Evolutionary conservation across 805 yeast genomes (phyloP), one percentile per base, ranked within the genome.

Genomic region (Teunomyces atbi): DNA sequence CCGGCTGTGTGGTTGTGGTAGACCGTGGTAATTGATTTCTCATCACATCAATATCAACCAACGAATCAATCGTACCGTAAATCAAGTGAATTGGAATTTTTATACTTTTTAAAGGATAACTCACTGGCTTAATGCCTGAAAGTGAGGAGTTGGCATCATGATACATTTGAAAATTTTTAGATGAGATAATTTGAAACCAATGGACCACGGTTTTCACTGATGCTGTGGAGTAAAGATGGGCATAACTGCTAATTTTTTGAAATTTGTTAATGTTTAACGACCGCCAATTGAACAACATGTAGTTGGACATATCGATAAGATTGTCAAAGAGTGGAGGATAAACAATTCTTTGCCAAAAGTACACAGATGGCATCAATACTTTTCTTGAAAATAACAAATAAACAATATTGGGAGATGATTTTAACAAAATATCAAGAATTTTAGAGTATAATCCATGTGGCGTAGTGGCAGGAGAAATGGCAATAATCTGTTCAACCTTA

Each of bases 381-480:
- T 81, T 75, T 44, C 80, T 70, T 2, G 97, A 96, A 62, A 91
- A 91, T 33, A 89, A 64, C 27, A 81, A 62, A 59, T 75, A 87
- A 58, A 91, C 68, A 33, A 89, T 64, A 44, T 80, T 73, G 1
- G 97, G 97, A 2, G 90, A 82, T 1, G 94, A 78, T 53, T 85
- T 79, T 50, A 88, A 79, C 40, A 92, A 70, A 0, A 86, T 76
- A 58, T 88, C 92, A 16, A 88, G 83, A 36, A 92, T 69, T 57
- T 83, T 79, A 51, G 91, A 87, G 51, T 83, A 82, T 34, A 91
- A 71, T 1, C 96, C 94, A 37, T 82, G 84, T 0, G 98, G 98
- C 0, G 96, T 85, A 77, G 92, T 85, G 1, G 97, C 97, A 0
- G 98, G 98, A 0, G 96, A 88, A 38, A 91, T 78, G 1, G 96